phyloP scores from a whole-genome alignment of 106 monocot species.

The Triglochin maritima region DNA sequence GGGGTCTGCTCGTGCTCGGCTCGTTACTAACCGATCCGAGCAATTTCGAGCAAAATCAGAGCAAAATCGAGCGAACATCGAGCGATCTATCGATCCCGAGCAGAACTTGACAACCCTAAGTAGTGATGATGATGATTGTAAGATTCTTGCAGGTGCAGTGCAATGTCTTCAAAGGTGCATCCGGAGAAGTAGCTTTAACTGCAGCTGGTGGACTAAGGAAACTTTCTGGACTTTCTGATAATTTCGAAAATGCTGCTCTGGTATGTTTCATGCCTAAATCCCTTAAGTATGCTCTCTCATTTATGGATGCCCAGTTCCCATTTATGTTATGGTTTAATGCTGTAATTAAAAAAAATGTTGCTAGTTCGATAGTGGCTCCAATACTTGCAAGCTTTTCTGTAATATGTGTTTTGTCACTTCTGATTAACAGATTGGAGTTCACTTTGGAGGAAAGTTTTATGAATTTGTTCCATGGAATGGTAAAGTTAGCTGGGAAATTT shows the following conservation, averaged over 20 bases:
- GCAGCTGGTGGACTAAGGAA: slow-evolving; percentile 83
- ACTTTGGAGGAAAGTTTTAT: slow-evolving; percentile 73
- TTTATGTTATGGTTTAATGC: background rate
- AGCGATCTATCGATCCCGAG: no score
- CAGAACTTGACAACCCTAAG: no score
- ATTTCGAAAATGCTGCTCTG: slow-evolving; percentile 69
- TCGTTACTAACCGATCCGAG: no score
- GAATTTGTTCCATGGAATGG: slow-evolving; percentile 98
- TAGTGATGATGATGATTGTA: no score
- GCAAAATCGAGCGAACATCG: no score
- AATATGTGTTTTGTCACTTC: no score
- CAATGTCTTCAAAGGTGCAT: slow-evolving; percentile 87
- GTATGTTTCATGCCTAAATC: slow-evolving; percentile 21
- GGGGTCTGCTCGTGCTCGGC: no score
- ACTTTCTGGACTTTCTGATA: slow-evolving; percentile 52
- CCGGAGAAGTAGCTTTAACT: slow-evolving; percentile 74
- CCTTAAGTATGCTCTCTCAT: background rate
- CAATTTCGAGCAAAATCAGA: no score
- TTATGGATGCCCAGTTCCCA: background rate
- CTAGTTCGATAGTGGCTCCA: background rate
- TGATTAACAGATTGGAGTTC: slow-evolving; percentile 55
- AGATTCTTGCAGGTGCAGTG: slow-evolving; percentile 65
- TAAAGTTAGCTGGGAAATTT: slow-evolving; percentile 67
- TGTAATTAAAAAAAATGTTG: background rate
- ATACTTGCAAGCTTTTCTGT: no score